Conservation (phyloP, 441 rosid genomes). For the Syzygium syzygioides region DNA sequence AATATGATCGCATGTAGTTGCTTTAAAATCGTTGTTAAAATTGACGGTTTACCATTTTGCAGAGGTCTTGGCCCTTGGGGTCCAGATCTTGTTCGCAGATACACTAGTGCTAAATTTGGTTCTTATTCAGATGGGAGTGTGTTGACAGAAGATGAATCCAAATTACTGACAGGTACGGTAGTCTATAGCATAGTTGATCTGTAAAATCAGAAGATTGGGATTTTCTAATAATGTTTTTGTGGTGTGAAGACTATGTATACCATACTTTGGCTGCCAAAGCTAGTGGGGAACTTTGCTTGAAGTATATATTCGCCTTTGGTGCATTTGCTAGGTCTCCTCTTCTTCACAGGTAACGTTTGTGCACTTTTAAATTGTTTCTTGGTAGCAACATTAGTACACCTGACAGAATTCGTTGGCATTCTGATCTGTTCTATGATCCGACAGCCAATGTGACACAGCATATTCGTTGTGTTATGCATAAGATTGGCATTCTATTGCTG, state of each 20-base stretch:
- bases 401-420: neutral
- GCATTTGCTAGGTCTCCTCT: slow-evolving; percentile 92
- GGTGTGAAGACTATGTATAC: slow-evolving; percentile 74
- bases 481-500: neutral
- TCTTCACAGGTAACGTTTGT: slow-evolving; percentile 54
- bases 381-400: neutral
- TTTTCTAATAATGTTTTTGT: slow-evolving; percentile 3
- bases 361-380: neutral
- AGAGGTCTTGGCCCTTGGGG: slow-evolving; percentile 99
- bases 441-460: neutral
- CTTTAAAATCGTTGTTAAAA: slow-evolving; percentile 5
- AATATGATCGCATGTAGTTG: neutral
- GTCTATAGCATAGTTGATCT: neutral
- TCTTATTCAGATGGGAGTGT: slow-evolving; percentile 45
- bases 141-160: slow-evolving; percentile 68
- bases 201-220: slow-evolving; percentile 15
- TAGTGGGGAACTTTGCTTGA: slow-evolving; percentile 97
- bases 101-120: slow-evolving; percentile 85
- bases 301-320: slow-evolving; percentile 86
- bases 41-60: slow-evolving; percentile 16
- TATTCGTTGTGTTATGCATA: neutral
- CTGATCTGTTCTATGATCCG: neutral
- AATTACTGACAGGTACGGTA: slow-evolving; percentile 64
- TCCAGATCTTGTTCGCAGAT: slow-evolving; percentile 68
- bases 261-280: slow-evolving; percentile 94